Conservation (phyloP, 805 yeast genomes). For the Candida argentea region DNA sequence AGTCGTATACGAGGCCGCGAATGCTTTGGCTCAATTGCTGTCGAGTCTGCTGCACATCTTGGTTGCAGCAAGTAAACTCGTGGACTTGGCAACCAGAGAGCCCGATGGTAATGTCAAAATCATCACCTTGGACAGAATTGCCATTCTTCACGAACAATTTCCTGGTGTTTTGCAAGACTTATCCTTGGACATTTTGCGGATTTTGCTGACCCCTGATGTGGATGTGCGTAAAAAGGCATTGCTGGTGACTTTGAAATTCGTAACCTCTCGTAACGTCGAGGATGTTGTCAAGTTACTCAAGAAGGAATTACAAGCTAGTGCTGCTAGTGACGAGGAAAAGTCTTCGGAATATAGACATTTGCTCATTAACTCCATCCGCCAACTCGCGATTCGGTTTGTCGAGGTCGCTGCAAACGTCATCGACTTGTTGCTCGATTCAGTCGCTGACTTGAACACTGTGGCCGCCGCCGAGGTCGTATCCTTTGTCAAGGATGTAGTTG, state of each 20-base stretch:
- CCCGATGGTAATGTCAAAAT: slow-evolving; percentile 93
- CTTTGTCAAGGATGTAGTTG: slow-evolving; percentile 92
- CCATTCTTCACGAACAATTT: slow-evolving; percentile 58
- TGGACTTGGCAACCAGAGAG: slow-evolving; percentile 83
- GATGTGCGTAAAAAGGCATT: slow-evolving; percentile 88
- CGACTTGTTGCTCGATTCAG: slow-evolving; percentile 74
- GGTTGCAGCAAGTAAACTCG: slow-evolving; percentile 75
- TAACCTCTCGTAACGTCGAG: slow-evolving; percentile 83
- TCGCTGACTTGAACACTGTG: slow-evolving; percentile 72
- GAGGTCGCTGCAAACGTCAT: slow-evolving; percentile 91
- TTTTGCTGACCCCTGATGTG: slow-evolving; percentile 77
- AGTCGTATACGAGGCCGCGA: slow-evolving; percentile 88
- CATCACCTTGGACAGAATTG: slow-evolving; percentile 80
- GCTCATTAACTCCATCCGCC: slow-evolving; percentile 79
- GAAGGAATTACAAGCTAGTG: slow-evolving; percentile 76
- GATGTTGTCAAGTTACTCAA: slow-evolving; percentile 87
- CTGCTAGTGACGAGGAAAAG: slow-evolving; percentile 66
- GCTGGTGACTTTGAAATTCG: slow-evolving; percentile 69
- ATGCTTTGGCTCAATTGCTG: slow-evolving; percentile 57
- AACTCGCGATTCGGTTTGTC: slow-evolving; percentile 75
- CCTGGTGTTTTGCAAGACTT: slow-evolving; percentile 81
- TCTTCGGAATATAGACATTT: slow-evolving; percentile 80
- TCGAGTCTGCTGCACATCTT: slow-evolving; percentile 54
- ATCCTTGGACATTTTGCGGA: slow-evolving; percentile 76
- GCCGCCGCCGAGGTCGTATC: slow-evolving; percentile 84